phyloP scores from a whole-genome alignment of 441 rosid species.

The Populus tomentosa region DNA sequence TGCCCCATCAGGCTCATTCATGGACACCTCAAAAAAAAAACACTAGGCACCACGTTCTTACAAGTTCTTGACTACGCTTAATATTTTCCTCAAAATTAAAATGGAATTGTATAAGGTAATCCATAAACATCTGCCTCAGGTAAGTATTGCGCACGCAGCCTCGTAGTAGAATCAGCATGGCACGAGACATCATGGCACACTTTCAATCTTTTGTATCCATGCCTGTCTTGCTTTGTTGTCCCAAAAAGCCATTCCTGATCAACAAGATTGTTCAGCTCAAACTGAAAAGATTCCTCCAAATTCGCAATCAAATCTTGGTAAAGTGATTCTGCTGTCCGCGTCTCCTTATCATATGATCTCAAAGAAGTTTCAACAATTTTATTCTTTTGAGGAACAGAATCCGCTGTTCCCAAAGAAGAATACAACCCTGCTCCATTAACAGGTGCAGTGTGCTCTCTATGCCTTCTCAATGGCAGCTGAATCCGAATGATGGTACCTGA shows the following conservation, averaged over 20 bases:
- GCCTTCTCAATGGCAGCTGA: conserved; percentile 36
- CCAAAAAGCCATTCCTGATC: conserved; percentile 40
- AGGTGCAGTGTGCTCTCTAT: background rate
- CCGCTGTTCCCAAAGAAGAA: conserved; percentile 1
- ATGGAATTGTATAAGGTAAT: conserved; percentile 61
- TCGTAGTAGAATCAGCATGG: conserved; percentile 4
- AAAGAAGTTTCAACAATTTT: background rate
- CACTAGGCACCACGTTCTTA: no score
- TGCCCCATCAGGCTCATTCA: no score
- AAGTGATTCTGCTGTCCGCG: conserved; percentile 5
- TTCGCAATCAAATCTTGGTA: conserved; percentile 28
- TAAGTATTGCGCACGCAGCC: conserved; percentile 39
- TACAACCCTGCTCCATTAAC: background rate
- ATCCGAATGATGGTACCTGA: conserved; percentile 47
- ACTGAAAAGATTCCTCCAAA: conserved; percentile 27
- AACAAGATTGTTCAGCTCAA: conserved; percentile 12
- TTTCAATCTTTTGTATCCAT: conserved; percentile 14
- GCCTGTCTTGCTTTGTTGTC: conserved; percentile 15
- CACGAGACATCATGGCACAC: conserved; percentile 3
- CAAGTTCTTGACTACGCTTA: background rate
- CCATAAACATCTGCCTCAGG: conserved; percentile 40
- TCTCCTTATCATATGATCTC: background rate
- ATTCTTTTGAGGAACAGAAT: background rate
- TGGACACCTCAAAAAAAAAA: no score
- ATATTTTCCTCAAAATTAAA: conserved; percentile 21